phyloP scores from a whole-genome alignment of 352 stramenopile species.

The Phytophthora vignae region DNA sequence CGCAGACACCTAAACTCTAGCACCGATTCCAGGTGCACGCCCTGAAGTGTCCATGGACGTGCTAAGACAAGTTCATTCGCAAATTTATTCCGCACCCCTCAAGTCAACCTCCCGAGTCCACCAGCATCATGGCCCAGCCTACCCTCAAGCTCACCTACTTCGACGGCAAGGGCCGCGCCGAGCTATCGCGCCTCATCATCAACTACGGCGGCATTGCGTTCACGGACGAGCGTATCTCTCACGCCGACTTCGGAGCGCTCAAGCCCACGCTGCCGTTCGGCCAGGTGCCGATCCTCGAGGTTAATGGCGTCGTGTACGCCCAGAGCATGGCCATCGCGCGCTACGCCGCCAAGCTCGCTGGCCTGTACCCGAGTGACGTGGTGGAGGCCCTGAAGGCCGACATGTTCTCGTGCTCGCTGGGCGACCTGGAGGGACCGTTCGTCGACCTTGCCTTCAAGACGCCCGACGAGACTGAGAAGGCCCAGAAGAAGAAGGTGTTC shows the following conservation, averaged over 20 bases:
- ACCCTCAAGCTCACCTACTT: constrained; percentile 77
- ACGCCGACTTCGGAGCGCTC: constrained; percentile 39
- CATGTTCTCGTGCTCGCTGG: constrained; percentile 36
- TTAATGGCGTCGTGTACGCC: constrained; percentile 42
- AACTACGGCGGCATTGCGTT: constrained; percentile 34
- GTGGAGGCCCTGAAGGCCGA: constrained; percentile 42
- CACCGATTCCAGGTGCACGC: too few species aligned
- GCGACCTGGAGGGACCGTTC: constrained; percentile 22
- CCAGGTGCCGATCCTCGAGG: constrained; percentile 47
- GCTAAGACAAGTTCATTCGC: constrained; percentile 15
- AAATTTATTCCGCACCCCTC: too few species aligned
- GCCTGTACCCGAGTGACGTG: constrained; percentile 41
- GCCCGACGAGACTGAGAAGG: constrained; percentile 48
- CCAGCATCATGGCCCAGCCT: constrained; percentile 27
- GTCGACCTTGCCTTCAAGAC: constrained; percentile 37
- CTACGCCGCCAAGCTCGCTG: constrained; percentile 52
- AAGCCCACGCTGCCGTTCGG: constrained; percentile 53
- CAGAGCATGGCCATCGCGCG: constrained; percentile 54
- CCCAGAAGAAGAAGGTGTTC: constrained; percentile 50
- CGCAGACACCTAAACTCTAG: too few species aligned
- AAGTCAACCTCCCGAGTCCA: too few species aligned
- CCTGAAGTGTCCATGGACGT: too few species aligned
- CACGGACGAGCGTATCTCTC: constrained; percentile 38
- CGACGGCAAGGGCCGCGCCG: constrained; percentile 47
- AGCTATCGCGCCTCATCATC: constrained; percentile 62